phyloP scores from a whole-genome alignment of 352 stramenopile genomes.

The Globisporangium solare region DNA sequence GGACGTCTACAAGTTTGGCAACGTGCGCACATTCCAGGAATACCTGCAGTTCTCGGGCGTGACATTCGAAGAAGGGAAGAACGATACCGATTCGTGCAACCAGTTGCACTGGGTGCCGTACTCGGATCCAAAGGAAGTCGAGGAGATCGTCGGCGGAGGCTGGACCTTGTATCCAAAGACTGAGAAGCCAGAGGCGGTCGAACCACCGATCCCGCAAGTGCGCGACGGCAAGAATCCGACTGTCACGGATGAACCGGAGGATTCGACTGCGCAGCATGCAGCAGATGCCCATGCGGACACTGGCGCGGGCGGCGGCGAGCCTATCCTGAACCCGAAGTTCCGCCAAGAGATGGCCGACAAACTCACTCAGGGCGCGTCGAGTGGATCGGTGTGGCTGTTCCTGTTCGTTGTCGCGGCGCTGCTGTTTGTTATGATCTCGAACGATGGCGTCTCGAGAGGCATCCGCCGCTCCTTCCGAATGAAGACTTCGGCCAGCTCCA shows the following conservation, averaged over 20 bases:
- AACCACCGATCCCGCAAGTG: slow-evolving; percentile 13
- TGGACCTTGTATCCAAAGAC: slow-evolving; percentile 39
- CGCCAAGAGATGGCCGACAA: slow-evolving; percentile 39
- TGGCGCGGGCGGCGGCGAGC: slow-evolving; percentile 24
- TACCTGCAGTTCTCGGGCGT: slow-evolving; percentile 63
- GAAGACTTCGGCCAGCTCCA: slow-evolving; percentile 27
- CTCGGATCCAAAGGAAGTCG: slow-evolving; percentile 41
- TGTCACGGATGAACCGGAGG: slow-evolving; percentile 28
- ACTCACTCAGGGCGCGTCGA: slow-evolving; percentile 21
- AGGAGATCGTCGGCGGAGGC: slow-evolving; percentile 37
- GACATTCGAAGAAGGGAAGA: slow-evolving; percentile 38
- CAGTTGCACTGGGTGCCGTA: slow-evolving; percentile 76
- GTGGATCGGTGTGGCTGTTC: slow-evolving; percentile 45
- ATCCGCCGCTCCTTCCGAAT: slow-evolving; percentile 45
- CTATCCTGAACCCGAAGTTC: slow-evolving; percentile 27
- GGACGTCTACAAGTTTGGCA: slow-evolving; percentile 52
- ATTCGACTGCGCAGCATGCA: slow-evolving; percentile 20
- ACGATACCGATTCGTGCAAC: slow-evolving; percentile 53
- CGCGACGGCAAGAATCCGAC: slow-evolving; percentile 15
- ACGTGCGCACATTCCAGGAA: slow-evolving; percentile 44
- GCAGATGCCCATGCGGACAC: slow-evolving; percentile 38
- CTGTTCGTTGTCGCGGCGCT: slow-evolving; percentile 44
- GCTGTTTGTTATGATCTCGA: slow-evolving; percentile 62
- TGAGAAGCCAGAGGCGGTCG: slow-evolving; percentile 3
- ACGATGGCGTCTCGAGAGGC: slow-evolving; percentile 50